A percentile compares a stretch with the other conserved stretches of the same genome.
Evolutionary conservation across 768 basidiomycete species (phyloP).

Genomic region (Hirschioporus abietinus): DNA sequence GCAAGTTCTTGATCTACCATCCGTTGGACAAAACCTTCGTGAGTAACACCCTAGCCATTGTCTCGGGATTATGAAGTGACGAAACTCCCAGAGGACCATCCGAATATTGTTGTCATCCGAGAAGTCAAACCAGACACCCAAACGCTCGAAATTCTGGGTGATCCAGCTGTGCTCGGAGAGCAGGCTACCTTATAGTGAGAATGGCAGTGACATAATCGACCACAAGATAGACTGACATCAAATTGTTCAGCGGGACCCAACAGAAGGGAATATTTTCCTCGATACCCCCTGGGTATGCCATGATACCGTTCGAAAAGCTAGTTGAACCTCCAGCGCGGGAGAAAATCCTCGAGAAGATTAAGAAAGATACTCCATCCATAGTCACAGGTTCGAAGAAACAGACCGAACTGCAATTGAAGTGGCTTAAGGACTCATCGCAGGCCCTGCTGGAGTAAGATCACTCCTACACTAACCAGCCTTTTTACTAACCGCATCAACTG

Average conservation of each 20-base stretch:
- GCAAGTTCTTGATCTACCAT: slow-evolving; percentile 28
- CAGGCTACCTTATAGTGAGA: slow-evolving; percentile 17
- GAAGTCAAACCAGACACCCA: not conserved
- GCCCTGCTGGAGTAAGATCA: slow-evolving; percentile 20
- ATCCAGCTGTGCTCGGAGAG: slow-evolving; percentile 11
- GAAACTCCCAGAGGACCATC: not conserved
- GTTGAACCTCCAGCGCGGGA: not conserved
- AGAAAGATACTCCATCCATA: not conserved
- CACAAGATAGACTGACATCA: not conserved
- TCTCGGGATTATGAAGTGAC: not conserved
- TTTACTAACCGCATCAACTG: no score
- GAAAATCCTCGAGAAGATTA: not conserved
- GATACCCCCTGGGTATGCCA: slow-evolving; percentile 10
- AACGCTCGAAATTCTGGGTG: slow-evolving; percentile 13
- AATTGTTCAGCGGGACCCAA: slow-evolving; percentile 5
- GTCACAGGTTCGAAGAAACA: slow-evolving; percentile 9
- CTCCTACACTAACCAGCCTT: no score
- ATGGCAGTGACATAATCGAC: not conserved
- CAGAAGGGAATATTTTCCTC: slow-evolving; percentile 13
- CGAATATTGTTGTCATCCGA: not conserved
- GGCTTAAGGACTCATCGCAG: slow-evolving; percentile 10
- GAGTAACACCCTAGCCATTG: not conserved
- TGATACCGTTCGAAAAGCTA: slow-evolving; percentile 14
- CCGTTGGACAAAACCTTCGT: slow-evolving; percentile 34
- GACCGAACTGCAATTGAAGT: slow-evolving; percentile 13